Conservation (phyloP, 768 basidiomycete species). For the Pleurotus pulmonarius region DNA sequence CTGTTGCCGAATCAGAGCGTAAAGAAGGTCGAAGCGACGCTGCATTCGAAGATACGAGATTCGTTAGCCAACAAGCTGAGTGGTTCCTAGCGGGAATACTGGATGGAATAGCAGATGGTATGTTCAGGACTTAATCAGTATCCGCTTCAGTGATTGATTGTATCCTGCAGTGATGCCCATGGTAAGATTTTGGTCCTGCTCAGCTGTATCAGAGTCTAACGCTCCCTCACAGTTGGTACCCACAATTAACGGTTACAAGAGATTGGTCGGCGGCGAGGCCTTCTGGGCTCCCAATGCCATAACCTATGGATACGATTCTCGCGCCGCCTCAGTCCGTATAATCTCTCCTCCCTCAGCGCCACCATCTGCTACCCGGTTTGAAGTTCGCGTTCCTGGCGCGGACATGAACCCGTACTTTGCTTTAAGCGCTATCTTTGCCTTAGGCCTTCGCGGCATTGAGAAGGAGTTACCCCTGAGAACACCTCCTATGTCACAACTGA, state of each 20-base stretch:
- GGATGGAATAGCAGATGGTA: slow-evolving; percentile 86
- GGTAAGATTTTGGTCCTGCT: slow-evolving; percentile 35
- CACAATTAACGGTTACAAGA: slow-evolving; percentile 96
- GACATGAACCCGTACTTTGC: slow-evolving; percentile 96
- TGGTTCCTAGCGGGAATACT: slow-evolving; percentile 94
- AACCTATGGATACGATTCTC: slow-evolving; percentile 95
- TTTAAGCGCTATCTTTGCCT: slow-evolving; percentile 79
- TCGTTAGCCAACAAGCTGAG: slow-evolving; percentile 79
- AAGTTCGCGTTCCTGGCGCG: slow-evolving; percentile 93
- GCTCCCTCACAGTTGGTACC: slow-evolving; percentile 59
- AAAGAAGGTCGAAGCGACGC: slow-evolving; percentile 66
- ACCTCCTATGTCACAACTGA: slow-evolving; percentile 64
- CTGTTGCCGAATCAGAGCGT: slow-evolving; percentile 57
- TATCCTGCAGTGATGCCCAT: slow-evolving; percentile 67
- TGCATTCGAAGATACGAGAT: slow-evolving; percentile 76
- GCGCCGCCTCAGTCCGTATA: slow-evolving; percentile 88
- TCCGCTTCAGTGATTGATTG: neutral
- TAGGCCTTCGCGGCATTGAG: slow-evolving; percentile 87
- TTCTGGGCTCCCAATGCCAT: slow-evolving; percentile 94
- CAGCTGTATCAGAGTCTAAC: too few relatives aligned
- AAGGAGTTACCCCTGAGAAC: slow-evolving; percentile 64
- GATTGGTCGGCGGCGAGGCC: slow-evolving; percentile 87
- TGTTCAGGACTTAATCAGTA: slow-evolving; percentile 16
- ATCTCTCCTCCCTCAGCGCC: slow-evolving; percentile 89
- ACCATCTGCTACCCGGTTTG: slow-evolving; percentile 79